Conservation (phyloP, 2,329 filamentous ascomycete genomes). For the Niveomyces coronatus region DNA sequence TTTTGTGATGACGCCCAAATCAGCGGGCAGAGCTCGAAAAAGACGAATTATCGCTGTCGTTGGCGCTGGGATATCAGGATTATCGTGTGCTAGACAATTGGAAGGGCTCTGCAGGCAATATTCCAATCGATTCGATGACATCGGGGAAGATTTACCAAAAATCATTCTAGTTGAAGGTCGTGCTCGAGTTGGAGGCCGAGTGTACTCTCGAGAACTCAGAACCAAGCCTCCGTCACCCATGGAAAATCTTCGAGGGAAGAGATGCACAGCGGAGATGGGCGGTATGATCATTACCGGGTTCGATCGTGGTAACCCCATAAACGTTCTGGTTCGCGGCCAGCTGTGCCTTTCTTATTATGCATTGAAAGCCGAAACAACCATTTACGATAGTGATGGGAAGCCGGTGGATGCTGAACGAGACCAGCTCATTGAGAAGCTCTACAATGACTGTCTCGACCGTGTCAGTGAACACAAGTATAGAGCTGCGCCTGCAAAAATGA, state of each 20-base stretch:
- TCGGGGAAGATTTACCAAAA: conserved; percentile 58
- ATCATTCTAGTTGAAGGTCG: conserved; percentile 81
- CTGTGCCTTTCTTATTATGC: conserved; percentile 78
- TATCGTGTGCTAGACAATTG: conserved; percentile 85
- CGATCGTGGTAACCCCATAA: conserved; percentile 87
- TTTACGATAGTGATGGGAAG: conserved; percentile 76
- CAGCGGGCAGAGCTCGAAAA: conserved; percentile 26
- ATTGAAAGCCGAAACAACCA: conserved; percentile 67
- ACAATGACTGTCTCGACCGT: conserved; percentile 88
- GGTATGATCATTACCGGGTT: conserved; percentile 98
- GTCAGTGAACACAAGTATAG: conserved; percentile 87
- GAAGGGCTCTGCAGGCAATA: conserved; percentile 80
- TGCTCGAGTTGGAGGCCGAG: conserved; percentile 76
- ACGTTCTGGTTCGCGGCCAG: conserved; percentile 83
- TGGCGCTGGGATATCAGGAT: conserved; percentile 86
- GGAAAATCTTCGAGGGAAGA: conserved; percentile 43
- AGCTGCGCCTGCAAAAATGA: conserved; percentile 54
- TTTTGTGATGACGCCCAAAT: conserved; percentile 29
- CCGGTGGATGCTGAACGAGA: conserved; percentile 72
- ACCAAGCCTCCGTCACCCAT: conserved; percentile 44
- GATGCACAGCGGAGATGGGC: conserved; percentile 87
- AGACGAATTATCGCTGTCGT: conserved; percentile 72
- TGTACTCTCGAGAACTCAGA: conserved; percentile 70
- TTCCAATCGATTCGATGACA: conserved; percentile 52
- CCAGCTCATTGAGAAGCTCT: conserved; percentile 76